Conservation (phyloP, 2,329 filamentous ascomycete species). For the Cercospora brassicicola region DNA sequence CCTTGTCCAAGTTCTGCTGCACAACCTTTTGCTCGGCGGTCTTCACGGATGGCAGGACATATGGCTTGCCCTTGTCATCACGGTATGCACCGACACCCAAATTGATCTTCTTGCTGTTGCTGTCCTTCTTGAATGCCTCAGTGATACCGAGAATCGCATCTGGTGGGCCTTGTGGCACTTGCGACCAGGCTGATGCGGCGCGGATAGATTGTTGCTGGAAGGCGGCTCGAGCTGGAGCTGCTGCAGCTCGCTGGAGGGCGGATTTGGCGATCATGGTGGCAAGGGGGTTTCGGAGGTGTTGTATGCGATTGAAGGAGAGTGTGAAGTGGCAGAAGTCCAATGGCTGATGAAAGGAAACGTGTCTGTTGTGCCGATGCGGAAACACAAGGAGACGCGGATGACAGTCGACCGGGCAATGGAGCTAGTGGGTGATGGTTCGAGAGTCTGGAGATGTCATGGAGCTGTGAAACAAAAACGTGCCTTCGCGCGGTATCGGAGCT, state of each 20-base stretch:
- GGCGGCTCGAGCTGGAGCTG: conserved; percentile 29
- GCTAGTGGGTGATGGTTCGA: conserved; percentile 11
- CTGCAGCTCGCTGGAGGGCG: conserved; percentile 35
- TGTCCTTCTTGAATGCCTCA: conserved; percentile 98
- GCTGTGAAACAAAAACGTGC: conserved; percentile 2
- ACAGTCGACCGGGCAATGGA: conserved; percentile 12
- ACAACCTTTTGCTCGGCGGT: conserved; percentile 86
- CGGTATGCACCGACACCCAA: conserved; percentile 98
- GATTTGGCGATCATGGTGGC: conserved; percentile 36
- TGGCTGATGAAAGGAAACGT: conserved; percentile 12
- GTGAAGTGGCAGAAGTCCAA: not conserved
- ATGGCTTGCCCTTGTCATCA: conserved; percentile 96
- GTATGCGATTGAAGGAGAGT: conserved; percentile 1
- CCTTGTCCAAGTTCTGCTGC: conserved; percentile 79
- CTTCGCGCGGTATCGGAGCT: not conserved
- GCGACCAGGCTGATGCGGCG: conserved; percentile 81
- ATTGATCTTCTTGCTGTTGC: conserved; percentile 95
- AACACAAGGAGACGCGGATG: conserved; percentile 6
- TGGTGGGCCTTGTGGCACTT: conserved; percentile 89
- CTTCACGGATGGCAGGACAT: conserved; percentile 90
- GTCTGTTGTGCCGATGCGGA: conserved; percentile 7
- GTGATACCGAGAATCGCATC: conserved; percentile 81
- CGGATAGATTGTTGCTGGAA: conserved; percentile 47
- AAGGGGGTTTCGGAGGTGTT: not conserved
- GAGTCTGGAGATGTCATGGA: conserved; percentile 4